phyloP scores from a whole-genome alignment of 73 alveolate species.

The Uronychia binucleata region DNA sequence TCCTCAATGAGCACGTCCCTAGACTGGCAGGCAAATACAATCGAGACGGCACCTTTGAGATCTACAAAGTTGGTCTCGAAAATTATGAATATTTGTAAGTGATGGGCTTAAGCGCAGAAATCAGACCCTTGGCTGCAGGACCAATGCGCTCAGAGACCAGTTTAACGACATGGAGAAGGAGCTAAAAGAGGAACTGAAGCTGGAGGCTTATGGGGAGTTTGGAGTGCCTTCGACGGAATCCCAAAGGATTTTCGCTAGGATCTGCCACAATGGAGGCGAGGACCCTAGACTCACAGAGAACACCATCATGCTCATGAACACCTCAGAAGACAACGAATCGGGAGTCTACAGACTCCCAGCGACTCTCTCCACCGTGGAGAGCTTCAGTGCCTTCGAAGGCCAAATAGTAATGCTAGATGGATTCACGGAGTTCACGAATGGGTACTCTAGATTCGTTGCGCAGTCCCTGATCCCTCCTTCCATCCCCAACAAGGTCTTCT shows the following conservation, averaged over 20 bases:
- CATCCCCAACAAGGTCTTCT: neutral
- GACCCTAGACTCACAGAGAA: constrained; percentile 18
- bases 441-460: neutral
- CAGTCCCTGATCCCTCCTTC: neutral
- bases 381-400: constrained; percentile 44
- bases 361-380: constrained; percentile 6
- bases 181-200: constrained; percentile 26
- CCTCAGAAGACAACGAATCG: constrained; percentile 23
- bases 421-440: constrained; percentile 7
- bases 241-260: constrained; percentile 43
- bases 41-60: neutral
- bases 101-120: neutral
- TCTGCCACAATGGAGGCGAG: constrained; percentile 25
- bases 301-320: constrained; percentile 40
- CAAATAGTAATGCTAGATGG: constrained; percentile 57
- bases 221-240: constrained; percentile 29
- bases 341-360: constrained; percentile 31
- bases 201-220: constrained; percentile 18
- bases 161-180: constrained; percentile 20
- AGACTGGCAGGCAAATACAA: neutral
- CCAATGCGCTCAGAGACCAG: neutral
- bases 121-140: constrained; percentile 2
- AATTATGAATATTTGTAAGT: constrained; percentile 13
- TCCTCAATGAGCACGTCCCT: neutral
- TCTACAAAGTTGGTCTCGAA: neutral